Evolutionary conservation across 2,329 filamentous ascomycete genomes (phyloP).

Genomic region (Apiospora phragmitis): DNA sequence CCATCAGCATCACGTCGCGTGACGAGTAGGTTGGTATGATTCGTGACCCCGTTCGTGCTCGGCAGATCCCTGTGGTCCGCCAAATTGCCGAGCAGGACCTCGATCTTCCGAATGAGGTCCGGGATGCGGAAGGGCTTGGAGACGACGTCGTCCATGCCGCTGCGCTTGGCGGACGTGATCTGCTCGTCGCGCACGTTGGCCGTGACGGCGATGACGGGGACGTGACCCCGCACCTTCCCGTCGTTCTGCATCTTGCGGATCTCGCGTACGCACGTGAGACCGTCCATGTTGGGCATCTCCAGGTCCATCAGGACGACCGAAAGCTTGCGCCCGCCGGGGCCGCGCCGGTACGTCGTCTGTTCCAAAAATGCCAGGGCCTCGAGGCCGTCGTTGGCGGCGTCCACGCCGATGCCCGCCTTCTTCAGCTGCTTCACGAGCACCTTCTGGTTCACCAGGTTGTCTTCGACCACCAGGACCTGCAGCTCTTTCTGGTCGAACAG

Average conservation of each 20-base stretch:
- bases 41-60: no score
- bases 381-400: conserved; percentile 62
- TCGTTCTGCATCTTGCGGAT: conserved; percentile 40
- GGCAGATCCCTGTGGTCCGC: background rate
- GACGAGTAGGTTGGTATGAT: no score
- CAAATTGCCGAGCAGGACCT: conserved; percentile 24
- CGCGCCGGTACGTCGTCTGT: conserved; percentile 31
- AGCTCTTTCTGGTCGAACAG: conserved; percentile 47
- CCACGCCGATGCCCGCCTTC: conserved; percentile 59
- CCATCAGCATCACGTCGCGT: background rate
- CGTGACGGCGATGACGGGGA: conserved; percentile 48
- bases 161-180: conserved; percentile 34
- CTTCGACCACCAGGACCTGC: conserved; percentile 64
- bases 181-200: conserved; percentile 46
- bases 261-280: conserved; percentile 40
- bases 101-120: conserved; percentile 45
- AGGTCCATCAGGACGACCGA: conserved; percentile 47
- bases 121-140: conserved; percentile 57
- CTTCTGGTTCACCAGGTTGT: conserved; percentile 69
- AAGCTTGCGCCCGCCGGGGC: conserved; percentile 25
- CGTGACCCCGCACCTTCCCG: conserved; percentile 32
- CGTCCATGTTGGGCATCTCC: conserved; percentile 52
- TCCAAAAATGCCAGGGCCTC: conserved; percentile 49
- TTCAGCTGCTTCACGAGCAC: conserved; percentile 64
- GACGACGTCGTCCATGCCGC: conserved; percentile 53